Conservation (phyloP, 805 yeast genomes). For the Kodamaea leandrae region DNA sequence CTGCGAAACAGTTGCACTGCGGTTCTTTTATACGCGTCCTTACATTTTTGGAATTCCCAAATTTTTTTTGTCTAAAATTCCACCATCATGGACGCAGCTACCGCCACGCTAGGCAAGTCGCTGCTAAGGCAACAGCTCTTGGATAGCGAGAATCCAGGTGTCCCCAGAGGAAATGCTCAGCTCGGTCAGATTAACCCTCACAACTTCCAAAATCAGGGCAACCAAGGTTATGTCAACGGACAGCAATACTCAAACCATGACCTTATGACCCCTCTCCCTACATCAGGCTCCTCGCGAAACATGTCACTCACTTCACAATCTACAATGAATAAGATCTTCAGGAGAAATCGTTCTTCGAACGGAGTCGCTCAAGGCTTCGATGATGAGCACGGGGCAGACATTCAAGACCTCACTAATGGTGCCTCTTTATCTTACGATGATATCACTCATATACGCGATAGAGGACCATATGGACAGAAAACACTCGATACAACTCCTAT, state of each 20-base stretch:
- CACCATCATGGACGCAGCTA: conserved; percentile 31
- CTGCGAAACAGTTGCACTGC: too few relatives aligned
- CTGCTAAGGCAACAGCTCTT: conserved; percentile 33
- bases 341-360: conserved; percentile 33
- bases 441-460: conserved; percentile 58
- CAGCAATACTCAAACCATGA: conserved; percentile 24
- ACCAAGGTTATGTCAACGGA: conserved; percentile 6
- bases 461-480: conserved; percentile 58
- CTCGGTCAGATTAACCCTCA: conserved; percentile 10
- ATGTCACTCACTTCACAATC: conserved; percentile 41
- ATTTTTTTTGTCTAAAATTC: background rate
- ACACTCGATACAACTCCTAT: conserved; percentile 64
- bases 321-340: conserved; percentile 41
- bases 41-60: background rate
- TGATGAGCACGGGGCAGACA: conserved; percentile 38
- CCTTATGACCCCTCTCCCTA: conserved; percentile 23
- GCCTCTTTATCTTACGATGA: conserved; percentile 59
- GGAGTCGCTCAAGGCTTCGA: conserved; percentile 20
- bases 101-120: conserved; percentile 19
- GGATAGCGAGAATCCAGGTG: conserved; percentile 25
- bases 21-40: conserved; percentile 1
- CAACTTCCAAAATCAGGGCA: conserved; percentile 7
- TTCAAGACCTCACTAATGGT: conserved; percentile 33
- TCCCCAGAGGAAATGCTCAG: conserved; percentile 6
- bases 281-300: conserved; percentile 23